These are phyloP conservation scores for Microthlaspi erraticum DNA, from an alignment of 345 rosid species.

Conservation along the genomic window DNA sequence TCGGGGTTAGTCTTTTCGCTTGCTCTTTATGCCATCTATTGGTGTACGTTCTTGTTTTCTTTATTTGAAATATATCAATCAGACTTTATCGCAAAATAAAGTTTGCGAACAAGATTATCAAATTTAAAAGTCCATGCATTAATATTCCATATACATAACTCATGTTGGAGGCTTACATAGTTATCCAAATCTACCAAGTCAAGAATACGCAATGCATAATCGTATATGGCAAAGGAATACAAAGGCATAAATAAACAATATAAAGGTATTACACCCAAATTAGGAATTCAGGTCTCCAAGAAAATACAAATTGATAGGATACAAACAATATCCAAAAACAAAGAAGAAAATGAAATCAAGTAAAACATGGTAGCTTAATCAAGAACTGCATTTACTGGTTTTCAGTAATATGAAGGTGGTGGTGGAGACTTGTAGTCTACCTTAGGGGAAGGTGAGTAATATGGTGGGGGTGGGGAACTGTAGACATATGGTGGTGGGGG, in stretches of 20 bases:
- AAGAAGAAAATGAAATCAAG: slow-evolving; percentile 2
- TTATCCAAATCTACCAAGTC: not conserved
- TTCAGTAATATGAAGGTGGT: slow-evolving; percentile 28
- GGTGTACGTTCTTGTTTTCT: no score
- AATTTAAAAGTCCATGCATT: not conserved
- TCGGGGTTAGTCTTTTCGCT: no score
- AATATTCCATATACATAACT: not conserved
- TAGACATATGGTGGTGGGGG: slow-evolving; percentile 30
- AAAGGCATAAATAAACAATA: not conserved
- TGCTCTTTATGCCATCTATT: no score
- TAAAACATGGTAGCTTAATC: not conserved
- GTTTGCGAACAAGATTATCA: not conserved
- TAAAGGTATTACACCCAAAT: not conserved
- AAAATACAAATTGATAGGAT: slow-evolving; percentile 6
- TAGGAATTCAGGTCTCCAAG: not conserved
- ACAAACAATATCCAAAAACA: not conserved
- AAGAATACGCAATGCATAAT: not conserved
- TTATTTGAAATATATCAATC: no score
- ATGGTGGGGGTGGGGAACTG: slow-evolving; percentile 32
- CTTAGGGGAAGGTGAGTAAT: slow-evolving; percentile 12
- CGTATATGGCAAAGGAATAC: not conserved
- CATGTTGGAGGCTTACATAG: not conserved
- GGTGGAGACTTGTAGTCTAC: not conserved
- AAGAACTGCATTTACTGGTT: not conserved
- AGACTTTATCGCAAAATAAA: not conserved